Percentiles rank a stretch among this genome's conserved stretches.
Evolutionary conservation across 2,329 filamentous ascomycete genomes (phyloP).

Genomic region (Aureobasidium vineae): DNA sequence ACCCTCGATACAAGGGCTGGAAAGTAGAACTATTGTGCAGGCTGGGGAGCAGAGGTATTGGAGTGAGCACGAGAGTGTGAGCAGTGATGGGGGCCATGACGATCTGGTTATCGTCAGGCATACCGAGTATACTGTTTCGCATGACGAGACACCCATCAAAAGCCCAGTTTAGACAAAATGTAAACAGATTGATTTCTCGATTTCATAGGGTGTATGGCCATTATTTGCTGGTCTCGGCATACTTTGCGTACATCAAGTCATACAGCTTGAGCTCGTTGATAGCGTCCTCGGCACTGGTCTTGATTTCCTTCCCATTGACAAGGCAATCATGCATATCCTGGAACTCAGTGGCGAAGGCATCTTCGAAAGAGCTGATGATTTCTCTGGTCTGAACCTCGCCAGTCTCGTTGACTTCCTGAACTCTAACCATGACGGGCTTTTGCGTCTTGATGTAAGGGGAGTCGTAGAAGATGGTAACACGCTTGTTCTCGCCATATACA

Average conservation of each 20-base stretch:
- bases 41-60: not conserved
- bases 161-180: not conserved
- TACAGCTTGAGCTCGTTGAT: slow-evolving; percentile 42
- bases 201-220: not conserved
- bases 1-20: not conserved
- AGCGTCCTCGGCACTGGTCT: slow-evolving; percentile 47
- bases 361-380: slow-evolving; percentile 50
- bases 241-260: slow-evolving; percentile 36
- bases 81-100: not conserved
- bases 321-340: slow-evolving; percentile 43
- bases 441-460: slow-evolving; percentile 59
- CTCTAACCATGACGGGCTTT: slow-evolving; percentile 48
- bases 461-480: slow-evolving; percentile 56
- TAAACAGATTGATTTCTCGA: not conserved
- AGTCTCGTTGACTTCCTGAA: slow-evolving; percentile 46
- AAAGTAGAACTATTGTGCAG: not conserved
- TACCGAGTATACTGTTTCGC: slow-evolving; percentile 2
- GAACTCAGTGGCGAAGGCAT: slow-evolving; percentile 48
- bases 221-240: slow-evolving; percentile 17
- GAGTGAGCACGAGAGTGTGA: not conserved
- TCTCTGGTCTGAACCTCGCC: slow-evolving; percentile 35
- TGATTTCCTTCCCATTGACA: slow-evolving; percentile 42
- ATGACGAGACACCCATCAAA: slow-evolving; percentile 1
- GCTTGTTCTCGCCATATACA: slow-evolving; percentile 56
- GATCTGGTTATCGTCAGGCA: slow-evolving; percentile 2